These are phyloP conservation scores for Ceratobasidium sp. DNA, from an alignment of 1,284 basidiomycete species.

Conservation along the genomic window DNA sequence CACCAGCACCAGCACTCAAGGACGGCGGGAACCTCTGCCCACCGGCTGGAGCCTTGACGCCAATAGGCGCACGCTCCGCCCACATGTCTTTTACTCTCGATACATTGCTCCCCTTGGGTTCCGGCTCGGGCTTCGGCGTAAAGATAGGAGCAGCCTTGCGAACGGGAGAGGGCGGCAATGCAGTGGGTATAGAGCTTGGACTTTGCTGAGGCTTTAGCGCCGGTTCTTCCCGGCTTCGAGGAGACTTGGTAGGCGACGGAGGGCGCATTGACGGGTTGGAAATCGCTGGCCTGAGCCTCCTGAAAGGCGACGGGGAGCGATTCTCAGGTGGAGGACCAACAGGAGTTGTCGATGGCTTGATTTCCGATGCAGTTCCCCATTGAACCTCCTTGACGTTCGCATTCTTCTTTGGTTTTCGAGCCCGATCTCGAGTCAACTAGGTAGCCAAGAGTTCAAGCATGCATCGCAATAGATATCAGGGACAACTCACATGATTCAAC, in stretches of 20 bases:
- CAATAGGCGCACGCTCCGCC: slow-evolving; percentile 43
- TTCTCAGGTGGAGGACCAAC: slow-evolving; percentile 25
- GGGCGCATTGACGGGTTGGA: slow-evolving; percentile 31
- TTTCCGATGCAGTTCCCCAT: slow-evolving; percentile 5
- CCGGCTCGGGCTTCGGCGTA: slow-evolving; percentile 8
- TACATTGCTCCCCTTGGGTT: slow-evolving; percentile 31
- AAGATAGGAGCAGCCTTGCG: slow-evolving; percentile 35
- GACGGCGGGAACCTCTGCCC: slow-evolving; percentile 1
- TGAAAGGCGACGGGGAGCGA: slow-evolving; percentile 35
- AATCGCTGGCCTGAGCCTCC: slow-evolving; percentile 15
- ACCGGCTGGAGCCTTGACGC: slow-evolving; percentile 29
- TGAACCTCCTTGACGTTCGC: slow-evolving; percentile 24
- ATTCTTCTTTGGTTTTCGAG: slow-evolving; percentile 49
- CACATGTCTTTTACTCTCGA: slow-evolving; percentile 43
- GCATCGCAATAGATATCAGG: slow-evolving; percentile 49
- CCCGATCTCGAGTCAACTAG: slow-evolving; percentile 51
- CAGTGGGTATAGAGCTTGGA: not conserved
- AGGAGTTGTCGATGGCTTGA: slow-evolving; percentile 18
- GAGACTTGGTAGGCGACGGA: slow-evolving; percentile 25
- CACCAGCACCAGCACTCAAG: not conserved
- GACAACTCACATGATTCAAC: slow-evolving; percentile 85
- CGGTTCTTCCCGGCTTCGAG: slow-evolving; percentile 15
- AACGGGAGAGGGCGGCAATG: slow-evolving; percentile 25
- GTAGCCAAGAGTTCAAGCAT: not conserved
- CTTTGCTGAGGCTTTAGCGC: slow-evolving; percentile 2